These are phyloP conservation scores for Phytophthora sp. DNA, from an alignment of 352 stramenopile genomes.

Conservation along the genomic window DNA sequence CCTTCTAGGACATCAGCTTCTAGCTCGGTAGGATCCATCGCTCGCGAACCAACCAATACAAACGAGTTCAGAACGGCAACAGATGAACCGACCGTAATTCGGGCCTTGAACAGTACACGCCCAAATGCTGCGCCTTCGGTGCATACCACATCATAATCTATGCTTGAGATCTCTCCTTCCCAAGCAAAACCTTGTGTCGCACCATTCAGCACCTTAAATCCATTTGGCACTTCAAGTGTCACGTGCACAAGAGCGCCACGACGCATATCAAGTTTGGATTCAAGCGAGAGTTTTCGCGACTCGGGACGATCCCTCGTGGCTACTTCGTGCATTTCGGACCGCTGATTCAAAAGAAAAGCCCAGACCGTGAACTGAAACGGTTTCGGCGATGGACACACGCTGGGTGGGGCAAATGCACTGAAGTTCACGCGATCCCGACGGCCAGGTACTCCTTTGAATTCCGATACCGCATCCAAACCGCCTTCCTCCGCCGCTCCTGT, in stretches of 20 bases:
- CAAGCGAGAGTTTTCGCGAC: constrained; percentile 52
- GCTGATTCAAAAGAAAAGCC: constrained; percentile 78
- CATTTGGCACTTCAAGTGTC: constrained; percentile 65
- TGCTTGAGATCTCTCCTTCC: constrained; percentile 72
- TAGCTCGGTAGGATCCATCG: constrained; percentile 46
- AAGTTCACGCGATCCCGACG: constrained; percentile 80
- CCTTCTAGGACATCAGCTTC: constrained; percentile 63
- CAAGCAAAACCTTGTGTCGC: constrained; percentile 73
- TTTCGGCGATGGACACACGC: constrained; percentile 60
- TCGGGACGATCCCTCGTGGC: constrained; percentile 48
- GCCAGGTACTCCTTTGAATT: constrained; percentile 53
- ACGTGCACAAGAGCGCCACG: constrained; percentile 78
- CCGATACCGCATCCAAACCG: constrained; percentile 28
- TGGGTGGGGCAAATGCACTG: constrained; percentile 70
- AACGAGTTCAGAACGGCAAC: constrained; percentile 78
- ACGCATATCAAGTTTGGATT: constrained; percentile 73
- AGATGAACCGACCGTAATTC: constrained; percentile 71
- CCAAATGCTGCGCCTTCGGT: constrained; percentile 55
- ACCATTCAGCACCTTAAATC: constrained; percentile 67
- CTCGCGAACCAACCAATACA: constrained; percentile 57
- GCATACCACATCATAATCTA: constrained; percentile 68
- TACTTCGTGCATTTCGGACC: constrained; percentile 66
- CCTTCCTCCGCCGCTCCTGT: constrained; percentile 28
- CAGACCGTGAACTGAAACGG: constrained; percentile 77
- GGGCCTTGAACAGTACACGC: constrained; percentile 75